Evolutionary conservation across 352 stramenopile genomes (phyloP), one percentile per base, ranked within the genome.

Genomic region (Pythium pyrilobum): DNA sequence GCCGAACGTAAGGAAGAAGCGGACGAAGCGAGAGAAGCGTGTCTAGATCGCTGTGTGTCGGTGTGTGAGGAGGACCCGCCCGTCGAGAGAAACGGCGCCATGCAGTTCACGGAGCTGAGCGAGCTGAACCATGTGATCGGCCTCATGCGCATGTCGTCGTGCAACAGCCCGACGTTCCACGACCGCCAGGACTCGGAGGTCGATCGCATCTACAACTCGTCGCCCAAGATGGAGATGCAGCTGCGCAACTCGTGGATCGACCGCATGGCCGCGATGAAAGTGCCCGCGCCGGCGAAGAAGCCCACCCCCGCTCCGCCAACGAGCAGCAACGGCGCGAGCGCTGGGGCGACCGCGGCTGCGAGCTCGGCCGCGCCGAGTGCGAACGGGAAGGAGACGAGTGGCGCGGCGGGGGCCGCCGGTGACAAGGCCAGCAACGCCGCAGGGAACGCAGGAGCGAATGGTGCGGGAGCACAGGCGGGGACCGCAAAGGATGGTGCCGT

Each of bases 61-160:
- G n/a, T n/a, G n/a, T n/a, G n/a, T n/a, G n/a, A n/a, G n/a, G n/a
- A n/a, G n/a, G n/a, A n/a, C n/a, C n/a, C n/a, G n/a, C n/a, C n/a
- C n/a, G n/a, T n/a, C n/a, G n/a, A n/a, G n/a, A n/a, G n/a, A n/a
- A n/a, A n/a, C n/a, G 28, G 12, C 16, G 18, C 37, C 32, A 95
- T 95, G 85, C 85, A 95, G 82, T 90, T 95, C 52, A 92, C 85
- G 20, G 85, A 95, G 71, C 67, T 92, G 39, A 95, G 85, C 51
- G 85, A 95, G 65, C 66, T 95, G 5, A 89, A 87, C 66, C 74
- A 86, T 55, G 67, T 92, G 40, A 84, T 95, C 39, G 77, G 73
- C 12, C 77, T 95, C 56, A 87, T 92, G 81, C 78, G 85, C 32
- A 64, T 92, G 20, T 67, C 75, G 15, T 66, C 85, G 15, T 90